These are phyloP conservation scores for Serpula lacrymans DNA, from an alignment of 768 basidiomycete species.

Conservation along the genomic window DNA sequence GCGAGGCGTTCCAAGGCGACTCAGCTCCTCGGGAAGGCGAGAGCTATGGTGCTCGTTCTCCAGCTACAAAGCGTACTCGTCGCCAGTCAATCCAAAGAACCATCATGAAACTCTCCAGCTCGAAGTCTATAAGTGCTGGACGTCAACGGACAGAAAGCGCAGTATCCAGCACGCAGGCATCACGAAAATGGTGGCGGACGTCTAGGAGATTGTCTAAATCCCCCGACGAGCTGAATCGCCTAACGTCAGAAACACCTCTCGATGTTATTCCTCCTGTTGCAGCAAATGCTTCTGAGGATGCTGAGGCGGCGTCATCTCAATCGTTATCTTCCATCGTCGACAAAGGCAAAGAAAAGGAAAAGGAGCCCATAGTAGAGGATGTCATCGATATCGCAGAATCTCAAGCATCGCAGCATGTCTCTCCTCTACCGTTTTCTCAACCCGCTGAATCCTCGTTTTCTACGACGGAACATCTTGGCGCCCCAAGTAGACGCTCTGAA, in stretches of 20 bases:
- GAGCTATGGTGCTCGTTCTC: neutral
- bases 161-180: slow-evolving; percentile 7
- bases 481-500: slow-evolving; percentile 18
- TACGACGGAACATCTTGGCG: neutral
- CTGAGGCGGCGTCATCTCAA: slow-evolving; percentile 21
- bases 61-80: slow-evolving; percentile 7
- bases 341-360: slow-evolving; percentile 33
- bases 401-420: neutral
- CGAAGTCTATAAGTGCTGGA: slow-evolving; percentile 20
- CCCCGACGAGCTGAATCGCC: slow-evolving; percentile 14
- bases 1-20: neutral
- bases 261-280: slow-evolving; percentile 6
- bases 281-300: slow-evolving; percentile 12
- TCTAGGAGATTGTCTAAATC: slow-evolving; percentile 32
- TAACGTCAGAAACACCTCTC: slow-evolving; percentile 9
- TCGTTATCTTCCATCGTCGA: slow-evolving; percentile 21
- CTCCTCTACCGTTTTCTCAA: slow-evolving; percentile 1
- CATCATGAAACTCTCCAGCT: slow-evolving; percentile 29
- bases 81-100: slow-evolving; percentile 31
- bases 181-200: slow-evolving; percentile 26
- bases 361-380: slow-evolving; percentile 2
- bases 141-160: slow-evolving; percentile 8
- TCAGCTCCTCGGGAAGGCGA: neutral
- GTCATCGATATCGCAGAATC: neutral
- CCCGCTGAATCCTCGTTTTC: slow-evolving; percentile 4